Evolutionary conservation across 345 rosid species (phyloP).

Genomic region (Melaleuca quinquenervia): DNA sequence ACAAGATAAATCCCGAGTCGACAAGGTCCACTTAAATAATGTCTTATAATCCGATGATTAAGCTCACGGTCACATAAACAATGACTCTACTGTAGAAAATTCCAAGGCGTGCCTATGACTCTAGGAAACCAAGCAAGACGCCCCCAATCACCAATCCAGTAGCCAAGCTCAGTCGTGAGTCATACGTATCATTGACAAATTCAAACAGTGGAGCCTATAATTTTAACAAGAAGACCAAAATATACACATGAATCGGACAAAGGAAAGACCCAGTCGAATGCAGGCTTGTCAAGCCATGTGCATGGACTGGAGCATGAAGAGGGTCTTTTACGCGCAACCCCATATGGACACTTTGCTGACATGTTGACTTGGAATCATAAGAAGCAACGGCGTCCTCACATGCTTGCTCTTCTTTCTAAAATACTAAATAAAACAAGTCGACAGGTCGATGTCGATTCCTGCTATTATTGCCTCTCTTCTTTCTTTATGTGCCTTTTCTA

Average conservation of each 20-base stretch:
- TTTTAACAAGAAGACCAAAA: background rate
- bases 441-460: background rate
- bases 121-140: background rate
- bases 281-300: background rate
- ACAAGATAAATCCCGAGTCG: background rate
- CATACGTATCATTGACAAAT: background rate
- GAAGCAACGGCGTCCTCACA: background rate
- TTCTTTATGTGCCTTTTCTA: background rate
- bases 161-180: background rate
- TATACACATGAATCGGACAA: background rate
- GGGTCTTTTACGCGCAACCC: background rate
- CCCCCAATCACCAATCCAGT: background rate
- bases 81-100: background rate
- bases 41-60: background rate
- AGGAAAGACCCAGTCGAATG: background rate
- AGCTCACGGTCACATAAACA: background rate
- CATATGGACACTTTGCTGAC: background rate
- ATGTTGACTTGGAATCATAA: background rate
- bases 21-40: background rate
- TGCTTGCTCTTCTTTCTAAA: background rate
- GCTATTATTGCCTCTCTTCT: background rate
- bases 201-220: background rate
- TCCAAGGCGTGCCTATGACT: background rate
- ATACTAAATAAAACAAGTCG: background rate
- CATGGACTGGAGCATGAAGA: background rate